These are phyloP conservation scores for Colletotrichum lentis DNA, from an alignment of 2,329 filamentous ascomycete genomes.

Conservation along the genomic window DNA sequence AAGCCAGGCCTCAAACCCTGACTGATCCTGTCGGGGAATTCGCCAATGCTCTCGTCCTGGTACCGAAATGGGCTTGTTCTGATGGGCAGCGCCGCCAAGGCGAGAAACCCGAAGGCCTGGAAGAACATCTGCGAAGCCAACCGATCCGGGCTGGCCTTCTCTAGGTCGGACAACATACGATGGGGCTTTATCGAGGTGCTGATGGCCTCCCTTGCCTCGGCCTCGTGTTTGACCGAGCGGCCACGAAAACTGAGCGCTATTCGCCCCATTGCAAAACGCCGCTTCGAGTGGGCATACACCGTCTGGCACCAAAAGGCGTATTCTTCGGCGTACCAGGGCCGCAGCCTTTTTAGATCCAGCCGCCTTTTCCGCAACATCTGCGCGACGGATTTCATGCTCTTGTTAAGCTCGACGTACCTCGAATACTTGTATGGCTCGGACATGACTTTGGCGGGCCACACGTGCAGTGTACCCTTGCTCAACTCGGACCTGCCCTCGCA, in stretches of 20 bases:
- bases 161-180: neutral
- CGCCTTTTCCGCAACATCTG: neutral
- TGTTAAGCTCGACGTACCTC: neutral
- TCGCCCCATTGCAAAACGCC: accelerated
- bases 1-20: neutral
- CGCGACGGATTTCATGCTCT: neutral
- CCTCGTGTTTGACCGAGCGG: neutral
- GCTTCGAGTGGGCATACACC: conserved; percentile 9
- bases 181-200: neutral
- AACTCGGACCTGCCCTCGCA: neutral
- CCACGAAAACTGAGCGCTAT: neutral
- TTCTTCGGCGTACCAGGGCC: conserved; percentile 10
- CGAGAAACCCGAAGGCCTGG: conserved; percentile 13
- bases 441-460: neutral
- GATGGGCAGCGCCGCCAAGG: conserved; percentile 2
- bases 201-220: accelerated
- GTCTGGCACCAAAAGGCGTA: conserved; percentile 13
- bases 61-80: neutral
- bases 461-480: neutral
- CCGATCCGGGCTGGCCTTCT: neutral
- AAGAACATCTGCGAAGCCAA: neutral
- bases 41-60: neutral
- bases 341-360: neutral
- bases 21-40: neutral
- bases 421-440: neutral